A percentile compares a stretch with the other conserved stretches of the same genome.
These are phyloP conservation scores for Psidium friedrichsthalianum DNA, from an alignment of 345 rosid species.

Conservation along the genomic window DNA sequence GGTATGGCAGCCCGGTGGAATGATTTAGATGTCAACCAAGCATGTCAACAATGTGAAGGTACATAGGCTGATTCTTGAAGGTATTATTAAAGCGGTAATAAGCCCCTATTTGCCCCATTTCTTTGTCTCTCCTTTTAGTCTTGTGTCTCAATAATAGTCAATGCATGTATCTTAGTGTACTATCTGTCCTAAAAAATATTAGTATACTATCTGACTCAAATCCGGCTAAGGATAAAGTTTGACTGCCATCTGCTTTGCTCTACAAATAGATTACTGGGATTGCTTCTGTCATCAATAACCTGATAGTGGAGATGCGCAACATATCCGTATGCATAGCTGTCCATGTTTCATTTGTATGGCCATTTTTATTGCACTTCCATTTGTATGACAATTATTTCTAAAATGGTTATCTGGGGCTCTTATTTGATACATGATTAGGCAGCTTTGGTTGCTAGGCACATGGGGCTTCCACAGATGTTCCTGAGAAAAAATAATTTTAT, in stretches of 20 bases:
- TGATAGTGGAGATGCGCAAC: neutral
- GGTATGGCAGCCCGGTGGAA: constrained; percentile 99
- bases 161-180: neutral
- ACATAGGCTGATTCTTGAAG: constrained; percentile 96
- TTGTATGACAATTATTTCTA: neutral
- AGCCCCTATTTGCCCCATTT: neutral
- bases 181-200: neutral
- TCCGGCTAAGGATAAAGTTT: neutral
- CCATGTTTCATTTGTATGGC: neutral
- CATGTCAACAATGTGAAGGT: constrained; percentile 97
- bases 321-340: neutral
- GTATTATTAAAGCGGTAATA: constrained; percentile 14
- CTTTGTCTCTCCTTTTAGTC: neutral
- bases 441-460: neutral
- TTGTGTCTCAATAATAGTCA: neutral
- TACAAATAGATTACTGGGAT: neutral
- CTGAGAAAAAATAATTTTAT: neutral
- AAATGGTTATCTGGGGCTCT: neutral
- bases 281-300: neutral
- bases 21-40: constrained; percentile 94
- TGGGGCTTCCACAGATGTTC: neutral
- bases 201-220: neutral
- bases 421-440: neutral
- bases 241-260: neutral
- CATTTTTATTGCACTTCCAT: neutral